These are phyloP conservation scores for Cordyceps farinosa DNA, from an alignment of 2,329 filamentous ascomycete genomes.

Conservation along the genomic window DNA sequence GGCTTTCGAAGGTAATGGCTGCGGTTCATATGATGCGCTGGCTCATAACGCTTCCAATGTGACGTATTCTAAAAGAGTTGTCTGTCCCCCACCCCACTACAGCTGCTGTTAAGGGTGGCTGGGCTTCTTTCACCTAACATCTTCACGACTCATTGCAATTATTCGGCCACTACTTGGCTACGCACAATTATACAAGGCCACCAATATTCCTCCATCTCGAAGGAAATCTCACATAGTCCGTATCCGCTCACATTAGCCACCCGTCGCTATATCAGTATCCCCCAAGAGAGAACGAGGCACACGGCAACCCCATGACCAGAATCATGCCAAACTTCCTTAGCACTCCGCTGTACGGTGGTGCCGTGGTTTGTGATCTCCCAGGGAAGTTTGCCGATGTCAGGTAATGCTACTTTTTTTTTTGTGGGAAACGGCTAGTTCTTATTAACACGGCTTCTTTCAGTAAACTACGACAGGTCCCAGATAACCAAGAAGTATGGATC, in stretches of 20 bases:
- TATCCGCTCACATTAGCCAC: neutral
- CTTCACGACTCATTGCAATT: neutral
- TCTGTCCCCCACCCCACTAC: slow-evolving; percentile 10
- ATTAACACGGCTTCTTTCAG: slow-evolving; percentile 36
- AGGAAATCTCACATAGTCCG: neutral
- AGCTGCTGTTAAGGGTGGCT: neutral
- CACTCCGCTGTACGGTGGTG: slow-evolving; percentile 68
- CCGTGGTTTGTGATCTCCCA: slow-evolving; percentile 66
- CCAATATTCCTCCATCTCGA: neutral
- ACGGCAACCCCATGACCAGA: neutral
- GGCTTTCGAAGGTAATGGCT: too few species aligned
- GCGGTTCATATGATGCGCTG: neutral
- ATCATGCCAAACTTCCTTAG: slow-evolving; percentile 53
- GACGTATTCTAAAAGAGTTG: neutral
- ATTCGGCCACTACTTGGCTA: neutral
- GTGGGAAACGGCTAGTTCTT: neutral
- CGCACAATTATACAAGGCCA: neutral
- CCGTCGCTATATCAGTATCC: neutral
- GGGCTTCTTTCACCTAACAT: neutral
- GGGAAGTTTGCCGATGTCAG: slow-evolving; percentile 68
- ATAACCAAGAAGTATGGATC: slow-evolving; percentile 91
- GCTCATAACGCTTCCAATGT: neutral
- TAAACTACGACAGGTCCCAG: slow-evolving; percentile 70
- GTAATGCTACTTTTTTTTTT: slow-evolving; percentile 38
- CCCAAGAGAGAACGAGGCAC: neutral